Percentiles rank a stretch among this genome's conserved stretches.
Evolutionary conservation across 2,329 filamentous ascomycete genomes (phyloP).

Genomic region (Cyphellophora attinorum): DNA sequence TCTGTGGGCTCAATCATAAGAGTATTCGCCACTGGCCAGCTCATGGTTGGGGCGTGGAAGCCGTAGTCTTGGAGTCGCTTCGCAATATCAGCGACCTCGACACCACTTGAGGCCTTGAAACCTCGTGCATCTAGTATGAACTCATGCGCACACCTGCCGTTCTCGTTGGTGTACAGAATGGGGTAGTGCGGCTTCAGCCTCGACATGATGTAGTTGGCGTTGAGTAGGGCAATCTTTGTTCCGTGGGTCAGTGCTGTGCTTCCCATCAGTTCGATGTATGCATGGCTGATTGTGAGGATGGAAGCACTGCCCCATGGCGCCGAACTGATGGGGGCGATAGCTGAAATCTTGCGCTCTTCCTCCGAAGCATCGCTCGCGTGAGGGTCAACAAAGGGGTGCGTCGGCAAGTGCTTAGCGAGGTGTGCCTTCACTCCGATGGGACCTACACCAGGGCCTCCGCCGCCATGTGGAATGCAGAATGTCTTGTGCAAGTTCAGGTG

Average conservation of each 20-base stretch:
- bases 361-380: slow-evolving; percentile 7
- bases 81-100: slow-evolving; percentile 90
- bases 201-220: slow-evolving; percentile 92
- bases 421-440: slow-evolving; percentile 86
- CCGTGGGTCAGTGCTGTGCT: slow-evolving; percentile 73
- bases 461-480: slow-evolving; percentile 95
- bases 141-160: slow-evolving; percentile 87
- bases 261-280: slow-evolving; percentile 93
- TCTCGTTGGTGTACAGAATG: slow-evolving; percentile 86
- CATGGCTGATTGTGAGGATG: slow-evolving; percentile 89
- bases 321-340: slow-evolving; percentile 65
- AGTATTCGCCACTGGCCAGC: slow-evolving; percentile 87
- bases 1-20: slow-evolving; percentile 98
- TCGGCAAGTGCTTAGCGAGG: slow-evolving; percentile 66
- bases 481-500: slow-evolving; percentile 98
- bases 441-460: slow-evolving; percentile 85
- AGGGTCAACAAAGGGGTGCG: slow-evolving; percentile 50
- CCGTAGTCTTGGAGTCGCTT: slow-evolving; percentile 96
- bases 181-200: slow-evolving; percentile 77
- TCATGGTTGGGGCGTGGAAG: slow-evolving; percentile 96
- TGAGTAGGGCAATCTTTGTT: slow-evolving; percentile 85
- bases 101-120: slow-evolving; percentile 71
- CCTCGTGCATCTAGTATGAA: slow-evolving; percentile 86
- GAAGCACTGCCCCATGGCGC: slow-evolving; percentile 80
- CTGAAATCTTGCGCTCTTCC: slow-evolving; percentile 24